These are phyloP conservation scores for Graphilbum fragrans DNA, from an alignment of 2,329 filamentous ascomycete species.

Conservation along the genomic window DNA sequence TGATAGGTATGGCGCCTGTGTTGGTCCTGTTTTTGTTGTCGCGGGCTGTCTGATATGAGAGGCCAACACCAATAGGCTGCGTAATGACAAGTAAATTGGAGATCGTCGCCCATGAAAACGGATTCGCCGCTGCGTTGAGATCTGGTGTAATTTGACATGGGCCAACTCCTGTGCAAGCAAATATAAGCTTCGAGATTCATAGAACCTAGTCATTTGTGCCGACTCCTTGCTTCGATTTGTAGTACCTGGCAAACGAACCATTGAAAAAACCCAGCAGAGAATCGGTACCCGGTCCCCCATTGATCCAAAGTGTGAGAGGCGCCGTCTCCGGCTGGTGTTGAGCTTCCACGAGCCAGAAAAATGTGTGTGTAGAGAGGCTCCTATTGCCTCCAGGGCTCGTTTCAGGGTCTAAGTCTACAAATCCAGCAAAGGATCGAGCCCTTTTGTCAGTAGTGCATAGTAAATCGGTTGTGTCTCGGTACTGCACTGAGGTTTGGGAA, in stretches of 20 bases:
- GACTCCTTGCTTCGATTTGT: background rate
- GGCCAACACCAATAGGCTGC: slow-evolving; percentile 29
- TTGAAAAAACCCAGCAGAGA: slow-evolving; percentile 3
- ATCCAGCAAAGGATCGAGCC: slow-evolving; percentile 44
- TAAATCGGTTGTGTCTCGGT: too few species aligned
- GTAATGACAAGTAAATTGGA: slow-evolving; percentile 56
- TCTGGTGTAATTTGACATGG: slow-evolving; percentile 30
- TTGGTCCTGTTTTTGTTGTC: background rate
- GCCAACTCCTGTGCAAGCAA: slow-evolving; percentile 8
- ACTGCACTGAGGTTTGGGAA: too few species aligned
- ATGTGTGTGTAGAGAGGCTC: slow-evolving; percentile 41
- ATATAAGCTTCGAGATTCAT: too few species aligned
- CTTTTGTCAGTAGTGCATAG: too few species aligned
- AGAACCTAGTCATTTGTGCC: too few species aligned
- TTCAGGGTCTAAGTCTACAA: slow-evolving; percentile 33
- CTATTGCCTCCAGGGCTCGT: background rate
- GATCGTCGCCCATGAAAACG: slow-evolving; percentile 36
- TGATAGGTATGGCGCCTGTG: too few species aligned
- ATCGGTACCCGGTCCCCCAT: slow-evolving; percentile 12
- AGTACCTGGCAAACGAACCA: too few species aligned
- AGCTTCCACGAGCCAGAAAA: slow-evolving; percentile 50
- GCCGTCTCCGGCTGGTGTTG: slow-evolving; percentile 9
- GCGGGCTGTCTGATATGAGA: slow-evolving; percentile 11
- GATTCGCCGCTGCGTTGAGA: slow-evolving; percentile 37
- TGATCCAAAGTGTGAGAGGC: slow-evolving; percentile 12